Percentiles rank a stretch among this genome's conserved stretches.
Conservation (phyloP, 192 early-diverging fungal genomes). For the Kickxella alabastrina region DNA sequence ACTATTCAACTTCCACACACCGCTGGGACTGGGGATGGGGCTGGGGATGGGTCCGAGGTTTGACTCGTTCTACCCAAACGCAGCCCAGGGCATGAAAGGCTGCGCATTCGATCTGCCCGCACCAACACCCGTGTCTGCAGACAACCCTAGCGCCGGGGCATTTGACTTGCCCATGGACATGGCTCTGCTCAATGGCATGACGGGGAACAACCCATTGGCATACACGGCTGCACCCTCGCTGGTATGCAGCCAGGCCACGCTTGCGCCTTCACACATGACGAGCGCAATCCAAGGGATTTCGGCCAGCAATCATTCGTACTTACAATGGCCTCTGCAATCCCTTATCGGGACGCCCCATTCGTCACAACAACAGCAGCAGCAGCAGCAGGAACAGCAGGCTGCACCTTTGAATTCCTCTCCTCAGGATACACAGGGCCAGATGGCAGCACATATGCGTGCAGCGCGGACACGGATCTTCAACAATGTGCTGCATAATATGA, state of each 20-base stretch:
- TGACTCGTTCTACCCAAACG: neutral
- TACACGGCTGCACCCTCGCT: constrained; percentile 8
- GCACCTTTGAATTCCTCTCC: neutral
- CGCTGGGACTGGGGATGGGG: constrained; percentile 13
- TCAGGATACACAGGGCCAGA: neutral
- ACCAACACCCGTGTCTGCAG: neutral
- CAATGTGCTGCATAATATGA: constrained; percentile 38
- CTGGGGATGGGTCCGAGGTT: neutral
- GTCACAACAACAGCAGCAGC: neutral
- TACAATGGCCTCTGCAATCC: neutral
- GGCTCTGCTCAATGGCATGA: constrained; percentile 7
- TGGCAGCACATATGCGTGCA: constrained; percentile 5
- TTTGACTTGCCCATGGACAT: constrained; percentile 10
- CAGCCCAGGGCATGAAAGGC: neutral
- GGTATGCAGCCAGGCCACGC: constrained; percentile 6
- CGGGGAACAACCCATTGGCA: constrained; percentile 2
- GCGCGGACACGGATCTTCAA: constrained; percentile 21
- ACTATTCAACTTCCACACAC: constrained; percentile 50
- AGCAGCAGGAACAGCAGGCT: neutral
- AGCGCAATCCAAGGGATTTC: neutral
- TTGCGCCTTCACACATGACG: neutral
- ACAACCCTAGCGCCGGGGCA: neutral
- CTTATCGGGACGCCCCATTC: neutral
- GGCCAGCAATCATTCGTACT: neutral
- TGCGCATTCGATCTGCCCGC: neutral